Base-by-base conservation (phyloP, 2,329 filamentous ascomycete genomes). In the Pseudopyricularia cyperi region DNA sequence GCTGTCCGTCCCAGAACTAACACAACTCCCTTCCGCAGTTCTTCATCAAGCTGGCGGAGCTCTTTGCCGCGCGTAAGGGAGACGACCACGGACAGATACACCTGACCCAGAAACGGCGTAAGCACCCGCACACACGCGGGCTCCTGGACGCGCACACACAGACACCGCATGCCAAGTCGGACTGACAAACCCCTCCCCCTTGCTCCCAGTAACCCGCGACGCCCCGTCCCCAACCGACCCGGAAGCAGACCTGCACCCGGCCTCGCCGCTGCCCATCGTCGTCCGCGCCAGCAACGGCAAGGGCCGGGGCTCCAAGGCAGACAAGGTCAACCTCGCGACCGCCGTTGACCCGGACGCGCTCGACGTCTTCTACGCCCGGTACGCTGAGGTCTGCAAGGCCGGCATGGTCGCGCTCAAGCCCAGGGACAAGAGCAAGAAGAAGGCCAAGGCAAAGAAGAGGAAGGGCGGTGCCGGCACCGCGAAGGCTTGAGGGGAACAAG, bases 401-500 rank as follows among this genome's bases (percentile, higher is more conserved):
- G 89, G 89, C 6, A 96, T 97, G 89, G 76, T 79, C 48, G 83
- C 84, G 7, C 65, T 98, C 69, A 97, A 95, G 79, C 95, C 95
- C 64, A 78, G 93, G 59, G 91, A 97, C 69, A 79, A 89, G 63
- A 95, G 85, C 68, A 91, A 88, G 76, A 82, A 83, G 72, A 87
- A 86, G 65, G 82, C 85, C 60, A 86, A 85, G 65, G 88, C 85
- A 57, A 87, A 84, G 71, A 80, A 75, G 70, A 86, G 82, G 72
- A 83, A 78, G 68, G 68, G 66, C 0, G 61, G 62, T 8, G 57
- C 61, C 35, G 60, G 59, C 17, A 15, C 56, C 15, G 50, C 35
- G 11, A 49, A 49, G 48, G 7, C 48, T 15, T 44, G 39, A 44
- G 15, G 11, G 12, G 35, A 17, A 17, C 6, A 35, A 14, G 17